A percentile compares a stretch with the other conserved stretches of the same genome.
Conservation (phyloP, 2,329 filamentous ascomycete genomes). For the Fusarium mangiferae region DNA sequence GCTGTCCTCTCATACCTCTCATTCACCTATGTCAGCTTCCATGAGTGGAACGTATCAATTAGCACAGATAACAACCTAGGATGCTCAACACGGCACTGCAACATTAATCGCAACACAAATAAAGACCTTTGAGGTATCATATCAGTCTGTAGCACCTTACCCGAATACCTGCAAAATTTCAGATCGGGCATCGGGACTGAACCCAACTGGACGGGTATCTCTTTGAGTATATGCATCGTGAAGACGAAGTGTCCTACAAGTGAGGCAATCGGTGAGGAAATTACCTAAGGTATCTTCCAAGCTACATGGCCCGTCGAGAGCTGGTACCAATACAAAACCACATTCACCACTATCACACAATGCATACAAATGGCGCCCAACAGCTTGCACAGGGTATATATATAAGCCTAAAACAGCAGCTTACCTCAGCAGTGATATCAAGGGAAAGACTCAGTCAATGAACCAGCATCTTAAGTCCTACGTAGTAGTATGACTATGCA, state of each 20-base stretch:
- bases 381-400: neutral
- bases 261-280: neutral
- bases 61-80: rapidly evolving
- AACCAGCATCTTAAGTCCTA: conserved; percentile 25
- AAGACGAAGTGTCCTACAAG: neutral
- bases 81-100: no score
- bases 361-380: neutral
- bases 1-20: neutral
- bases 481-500: conserved; percentile 45
- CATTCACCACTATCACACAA: neutral
- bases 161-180: no score
- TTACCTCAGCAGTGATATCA: neutral
- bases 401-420: neutral
- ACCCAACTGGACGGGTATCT: no score
- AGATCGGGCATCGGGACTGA: neutral
- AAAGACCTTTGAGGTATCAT: rapidly evolving
- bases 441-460: neutral
- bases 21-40: neutral
- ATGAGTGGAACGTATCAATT: rapidly evolving
- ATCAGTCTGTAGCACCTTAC: neutral
- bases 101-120: neutral
- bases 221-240: neutral
- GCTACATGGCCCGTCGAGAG: no score
- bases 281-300: neutral
- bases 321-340: neutral